Evolutionary conservation across 2,329 filamentous ascomycete genomes (phyloP).

Genomic region (Ophiostoma australiae): DNA sequence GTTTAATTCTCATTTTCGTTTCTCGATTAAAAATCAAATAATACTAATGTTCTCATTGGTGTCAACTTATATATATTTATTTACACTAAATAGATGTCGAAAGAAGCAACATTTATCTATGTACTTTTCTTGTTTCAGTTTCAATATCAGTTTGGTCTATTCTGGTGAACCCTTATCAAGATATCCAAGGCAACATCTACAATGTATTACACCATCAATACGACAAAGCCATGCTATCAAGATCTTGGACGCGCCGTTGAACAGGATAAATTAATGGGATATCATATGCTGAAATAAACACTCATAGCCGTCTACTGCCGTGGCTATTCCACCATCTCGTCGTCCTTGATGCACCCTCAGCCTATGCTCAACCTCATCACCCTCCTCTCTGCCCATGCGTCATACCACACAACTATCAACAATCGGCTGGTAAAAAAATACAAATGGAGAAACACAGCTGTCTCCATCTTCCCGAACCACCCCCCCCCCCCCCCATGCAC

Average conservation of each 20-base stretch:
- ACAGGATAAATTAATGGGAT: background rate
- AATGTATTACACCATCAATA: background rate
- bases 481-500: conserved; percentile 1
- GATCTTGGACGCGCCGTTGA: background rate
- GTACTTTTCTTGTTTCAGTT: too few species aligned
- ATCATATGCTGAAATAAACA: background rate
- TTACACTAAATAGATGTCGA: too few species aligned
- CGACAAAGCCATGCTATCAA: background rate
- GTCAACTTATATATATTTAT: too few species aligned
- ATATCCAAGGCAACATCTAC: background rate
- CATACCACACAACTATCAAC: background rate
- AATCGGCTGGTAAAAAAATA: background rate
- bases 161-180: background rate
- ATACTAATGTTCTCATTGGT: too few species aligned
- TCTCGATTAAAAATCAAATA: too few species aligned
- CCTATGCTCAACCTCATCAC: background rate
- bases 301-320: background rate
- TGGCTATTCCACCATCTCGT: background rate
- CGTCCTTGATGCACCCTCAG: background rate
- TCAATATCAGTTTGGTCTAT: too few species aligned
- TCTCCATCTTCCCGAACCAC: conserved; percentile 7
- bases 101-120: too few species aligned
- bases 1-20: too few species aligned
- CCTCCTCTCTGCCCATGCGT: background rate
- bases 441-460: background rate